Evolutionary conservation across 2,329 filamentous ascomycete species (phyloP), one percentile per base, ranked within the genome.

Genomic region (Epichloe sylvatica): DNA sequence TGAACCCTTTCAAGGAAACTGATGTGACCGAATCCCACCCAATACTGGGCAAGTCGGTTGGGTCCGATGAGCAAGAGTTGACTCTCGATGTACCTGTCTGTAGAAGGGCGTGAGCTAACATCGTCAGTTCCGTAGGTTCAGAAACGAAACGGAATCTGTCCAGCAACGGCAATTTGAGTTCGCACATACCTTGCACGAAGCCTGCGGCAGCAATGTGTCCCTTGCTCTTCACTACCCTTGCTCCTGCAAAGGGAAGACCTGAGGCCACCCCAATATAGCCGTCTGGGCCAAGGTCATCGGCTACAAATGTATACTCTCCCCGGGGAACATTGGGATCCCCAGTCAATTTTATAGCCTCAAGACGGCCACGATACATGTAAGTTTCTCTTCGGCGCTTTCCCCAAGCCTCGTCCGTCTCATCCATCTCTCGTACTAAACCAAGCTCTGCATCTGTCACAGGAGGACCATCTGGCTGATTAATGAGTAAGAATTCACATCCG

Each of bases 241-340:
- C 81, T 0, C 86, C 87, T n/a, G 68, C 65, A 64, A 95, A 95
- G 2, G 78, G 77, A 1, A 76, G 68, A 51, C 89, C 83, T 1
- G 77, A 70, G 1, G 82, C 79, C 1, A 80, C 69, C 0, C 81
- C 71, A 1, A 91, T 66, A 21, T 83, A 73, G 0, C 86, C 87
- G 0, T 61, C 67, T 0, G 75, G 71, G 0, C 85, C 83, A 36
- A 97, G 78, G 57, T 96, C 88, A 5, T 87, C 78, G 0, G 81
- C 84, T 3, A 86, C 74, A 62, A 94, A 96, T 0, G 85, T 87
- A 56, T 82, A 80, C 64, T 96, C 84, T 8, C 90, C 8, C 8
- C 90, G 76, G 0, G 91, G 91, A 13, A 97, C 81, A 56, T 96
- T 94, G 0, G 84, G 80, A 60, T 98, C 91, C 1, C 91, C 91